A percentile compares a stretch with the other conserved stretches of the same genome.
phyloP scores from a whole-genome alignment of 768 basidiomycete species.

The Suillus variegatus region DNA sequence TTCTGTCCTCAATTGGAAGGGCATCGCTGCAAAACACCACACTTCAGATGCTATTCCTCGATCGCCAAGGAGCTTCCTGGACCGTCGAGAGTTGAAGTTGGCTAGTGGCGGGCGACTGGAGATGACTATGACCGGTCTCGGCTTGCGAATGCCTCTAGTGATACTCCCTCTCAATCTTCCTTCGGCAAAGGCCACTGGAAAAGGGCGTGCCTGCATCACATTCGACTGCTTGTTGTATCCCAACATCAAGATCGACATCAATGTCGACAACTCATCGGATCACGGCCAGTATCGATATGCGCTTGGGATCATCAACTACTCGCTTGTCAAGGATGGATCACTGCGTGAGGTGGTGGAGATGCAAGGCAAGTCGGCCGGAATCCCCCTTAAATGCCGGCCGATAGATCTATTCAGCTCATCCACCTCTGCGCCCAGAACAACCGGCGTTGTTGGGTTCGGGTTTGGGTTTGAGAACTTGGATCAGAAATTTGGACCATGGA shows the following conservation, averaged over 20 bases:
- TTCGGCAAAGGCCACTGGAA: background rate
- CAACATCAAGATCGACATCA: background rate
- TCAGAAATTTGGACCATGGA: background rate
- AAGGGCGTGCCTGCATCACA: background rate
- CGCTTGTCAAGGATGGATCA: background rate
- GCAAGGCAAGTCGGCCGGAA: background rate
- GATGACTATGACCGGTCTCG: background rate
- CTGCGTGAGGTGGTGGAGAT: background rate
- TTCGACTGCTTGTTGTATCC: background rate
- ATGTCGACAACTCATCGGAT: background rate
- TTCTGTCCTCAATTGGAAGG: slow-evolving; percentile 11
- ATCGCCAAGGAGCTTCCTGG: background rate
- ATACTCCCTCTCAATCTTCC: background rate
- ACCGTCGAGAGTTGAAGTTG: background rate
- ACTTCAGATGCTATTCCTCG: background rate
- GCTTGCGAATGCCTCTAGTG: background rate
- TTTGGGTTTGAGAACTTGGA: background rate
- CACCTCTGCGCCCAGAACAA: background rate
- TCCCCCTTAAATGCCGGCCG: background rate
- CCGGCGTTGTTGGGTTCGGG: background rate
- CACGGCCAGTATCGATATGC: background rate
- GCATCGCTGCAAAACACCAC: background rate
- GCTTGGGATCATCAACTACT: background rate
- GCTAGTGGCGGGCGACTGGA: background rate
- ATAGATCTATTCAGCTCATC: background rate